Percentiles rank a stretch among this genome's conserved stretches.
phyloP scores from a whole-genome alignment of 305 asterid genomes.

The Petunia hybrid region DNA sequence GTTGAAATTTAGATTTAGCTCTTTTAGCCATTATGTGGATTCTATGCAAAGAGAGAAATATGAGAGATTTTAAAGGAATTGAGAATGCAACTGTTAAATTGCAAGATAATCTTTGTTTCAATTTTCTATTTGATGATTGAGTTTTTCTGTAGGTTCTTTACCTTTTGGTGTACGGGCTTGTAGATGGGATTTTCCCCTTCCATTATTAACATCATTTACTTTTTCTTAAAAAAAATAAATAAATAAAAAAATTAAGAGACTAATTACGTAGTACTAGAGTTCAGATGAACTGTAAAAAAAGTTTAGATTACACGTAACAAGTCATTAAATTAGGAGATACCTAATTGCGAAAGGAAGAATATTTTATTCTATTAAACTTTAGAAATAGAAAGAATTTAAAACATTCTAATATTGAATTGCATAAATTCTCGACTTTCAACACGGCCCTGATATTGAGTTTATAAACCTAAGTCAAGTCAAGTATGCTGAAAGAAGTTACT shows the following conservation, averaged over 20 bases:
- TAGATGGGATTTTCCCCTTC: too few relatives aligned
- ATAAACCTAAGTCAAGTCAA: conserved; percentile 22
- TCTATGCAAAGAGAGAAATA: too few relatives aligned
- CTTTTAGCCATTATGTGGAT: too few relatives aligned
- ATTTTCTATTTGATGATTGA: too few relatives aligned
- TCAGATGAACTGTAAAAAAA: neutral
- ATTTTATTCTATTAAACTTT: neutral
- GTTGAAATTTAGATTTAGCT: too few relatives aligned
- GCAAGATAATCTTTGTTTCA: too few relatives aligned
- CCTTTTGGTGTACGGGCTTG: neutral
- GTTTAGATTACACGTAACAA: neutral
- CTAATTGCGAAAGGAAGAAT: neutral
- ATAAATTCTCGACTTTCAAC: neutral
- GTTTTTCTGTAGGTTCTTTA: too few relatives aligned
- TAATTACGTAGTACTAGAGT: neutral
- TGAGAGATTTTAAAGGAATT: too few relatives aligned
- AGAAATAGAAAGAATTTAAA: neutral
- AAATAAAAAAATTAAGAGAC: neutral
- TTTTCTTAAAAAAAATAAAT: neutral
- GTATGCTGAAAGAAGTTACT: conserved; percentile 6
- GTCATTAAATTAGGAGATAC: neutral
- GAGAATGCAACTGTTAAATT: too few relatives aligned
- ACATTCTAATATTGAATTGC: conserved; percentile 7
- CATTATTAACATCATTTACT: too few relatives aligned
- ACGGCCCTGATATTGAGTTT: neutral